phyloP scores from a whole-genome alignment of 192 early-diverging fungal species.

The Podila minutissima region DNA sequence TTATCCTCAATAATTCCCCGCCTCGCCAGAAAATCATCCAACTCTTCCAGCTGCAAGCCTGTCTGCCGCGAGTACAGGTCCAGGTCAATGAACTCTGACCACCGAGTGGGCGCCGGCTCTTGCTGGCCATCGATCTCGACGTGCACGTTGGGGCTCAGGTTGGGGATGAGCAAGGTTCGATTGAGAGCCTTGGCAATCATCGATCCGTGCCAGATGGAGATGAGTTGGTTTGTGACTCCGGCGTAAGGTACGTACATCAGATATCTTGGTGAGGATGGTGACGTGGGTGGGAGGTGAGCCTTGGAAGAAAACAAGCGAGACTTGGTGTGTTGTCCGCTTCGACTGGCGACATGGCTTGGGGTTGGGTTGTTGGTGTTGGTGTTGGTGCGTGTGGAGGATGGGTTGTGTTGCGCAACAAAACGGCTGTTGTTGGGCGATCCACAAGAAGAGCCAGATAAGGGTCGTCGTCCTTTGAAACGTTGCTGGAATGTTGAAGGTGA shows the following conservation, averaged over 20 bases:
- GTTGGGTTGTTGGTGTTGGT: not conserved
- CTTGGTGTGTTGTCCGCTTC: not conserved
- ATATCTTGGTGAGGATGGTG: slow-evolving; percentile 10
- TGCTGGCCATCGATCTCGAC: slow-evolving; percentile 8
- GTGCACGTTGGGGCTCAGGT: slow-evolving; percentile 42
- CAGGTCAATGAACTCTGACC: slow-evolving; percentile 45
- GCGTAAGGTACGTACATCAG: slow-evolving; percentile 47
- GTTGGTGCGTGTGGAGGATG: not conserved
- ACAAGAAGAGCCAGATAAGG: not conserved
- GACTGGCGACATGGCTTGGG: not conserved
- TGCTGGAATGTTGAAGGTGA: not conserved
- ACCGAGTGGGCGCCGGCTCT: slow-evolving; percentile 24
- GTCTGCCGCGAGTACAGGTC: slow-evolving; percentile 15
- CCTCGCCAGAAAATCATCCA: slow-evolving; percentile 24
- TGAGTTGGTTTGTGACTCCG: slow-evolving; percentile 42
- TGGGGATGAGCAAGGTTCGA: slow-evolving; percentile 36
- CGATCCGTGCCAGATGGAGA: slow-evolving; percentile 48
- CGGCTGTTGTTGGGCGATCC: not conserved
- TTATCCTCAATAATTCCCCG: slow-evolving; percentile 25
- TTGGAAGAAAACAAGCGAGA: not conserved
- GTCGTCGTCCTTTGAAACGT: not conserved
- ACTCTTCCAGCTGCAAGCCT: slow-evolving; percentile 21
- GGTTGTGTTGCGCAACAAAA: not conserved
- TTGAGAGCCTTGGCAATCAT: slow-evolving; percentile 47
- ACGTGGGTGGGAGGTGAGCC: not conserved